Conservation (phyloP, 768 basidiomycete genomes). For the Boletus sp. region DNA sequence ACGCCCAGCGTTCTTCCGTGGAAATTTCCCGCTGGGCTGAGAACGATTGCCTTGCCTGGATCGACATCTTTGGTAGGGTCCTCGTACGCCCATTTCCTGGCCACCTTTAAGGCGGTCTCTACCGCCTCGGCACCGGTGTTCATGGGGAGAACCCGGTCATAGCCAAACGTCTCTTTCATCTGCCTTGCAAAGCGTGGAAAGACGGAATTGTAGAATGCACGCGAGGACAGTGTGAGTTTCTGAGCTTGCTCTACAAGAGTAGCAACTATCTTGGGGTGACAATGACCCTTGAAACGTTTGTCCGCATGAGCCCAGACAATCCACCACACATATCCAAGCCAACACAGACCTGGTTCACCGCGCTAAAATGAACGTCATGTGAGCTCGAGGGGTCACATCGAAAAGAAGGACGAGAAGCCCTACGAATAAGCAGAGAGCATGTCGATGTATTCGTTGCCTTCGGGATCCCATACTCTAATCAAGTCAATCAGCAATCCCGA, state of each 20-base stretch:
- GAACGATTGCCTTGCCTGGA: slow-evolving; percentile 72
- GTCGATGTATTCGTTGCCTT: slow-evolving; percentile 95
- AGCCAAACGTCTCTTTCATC: slow-evolving; percentile 81
- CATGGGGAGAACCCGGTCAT: slow-evolving; percentile 97
- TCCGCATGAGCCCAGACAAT: slow-evolving; percentile 12
- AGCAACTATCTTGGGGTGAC: slow-evolving; percentile 82
- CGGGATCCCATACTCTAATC: slow-evolving; percentile 83
- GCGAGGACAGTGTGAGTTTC: slow-evolving; percentile 87
- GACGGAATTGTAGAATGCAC: slow-evolving; percentile 93
- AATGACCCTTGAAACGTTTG: slow-evolving; percentile 64
- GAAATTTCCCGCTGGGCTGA: slow-evolving; percentile 89
- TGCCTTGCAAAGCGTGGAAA: slow-evolving; percentile 89
- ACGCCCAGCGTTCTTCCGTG: slow-evolving; percentile 91
- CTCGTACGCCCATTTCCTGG: slow-evolving; percentile 98
- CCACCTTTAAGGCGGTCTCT: slow-evolving; percentile 93
- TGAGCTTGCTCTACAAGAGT: slow-evolving; percentile 82
- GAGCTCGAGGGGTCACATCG: neutral
- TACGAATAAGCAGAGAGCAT: slow-evolving; percentile 98
- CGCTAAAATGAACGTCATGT: slow-evolving; percentile 40
- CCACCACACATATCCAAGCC: slow-evolving; percentile 7
- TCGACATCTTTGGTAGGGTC: slow-evolving; percentile 53
- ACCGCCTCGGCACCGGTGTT: slow-evolving; percentile 99
- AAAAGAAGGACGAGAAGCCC: slow-evolving; percentile 29
- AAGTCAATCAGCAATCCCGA: slow-evolving; percentile 4
- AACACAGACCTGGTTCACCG: slow-evolving; percentile 76